Evolutionary conservation across 106 monocot species (phyloP).

Genomic region (Alisma plantagoaquatica): DNA sequence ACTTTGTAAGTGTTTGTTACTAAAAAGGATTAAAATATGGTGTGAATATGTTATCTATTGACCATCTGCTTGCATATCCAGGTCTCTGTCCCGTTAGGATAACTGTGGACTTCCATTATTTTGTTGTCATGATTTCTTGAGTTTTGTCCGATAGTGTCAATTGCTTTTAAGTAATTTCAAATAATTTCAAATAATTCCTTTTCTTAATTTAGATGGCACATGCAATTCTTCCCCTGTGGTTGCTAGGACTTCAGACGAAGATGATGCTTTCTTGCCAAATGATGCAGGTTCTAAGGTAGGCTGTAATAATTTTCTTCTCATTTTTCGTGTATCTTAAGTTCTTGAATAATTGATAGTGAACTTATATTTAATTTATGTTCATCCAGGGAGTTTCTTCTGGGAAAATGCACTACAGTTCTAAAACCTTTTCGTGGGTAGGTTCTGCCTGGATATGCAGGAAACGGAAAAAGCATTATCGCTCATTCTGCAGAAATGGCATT

Average conservation of each 20-base stretch:
- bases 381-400: constrained; percentile 40
- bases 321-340: constrained; percentile 6
- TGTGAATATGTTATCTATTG: too few relatives aligned
- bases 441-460: constrained; percentile 58
- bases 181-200: not conserved
- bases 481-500: constrained; percentile 53
- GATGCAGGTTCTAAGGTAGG: not conserved
- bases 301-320: constrained; percentile 5
- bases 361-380: too few relatives aligned
- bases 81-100: too few relatives aligned
- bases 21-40: too few relatives aligned
- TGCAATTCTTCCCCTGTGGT: not conserved
- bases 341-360: too few relatives aligned
- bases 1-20: too few relatives aligned
- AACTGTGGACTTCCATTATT: too few relatives aligned
- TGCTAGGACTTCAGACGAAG: not conserved
- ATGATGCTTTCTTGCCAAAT: not conserved
- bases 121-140: too few relatives aligned
- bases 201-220: not conserved
- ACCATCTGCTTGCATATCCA: too few relatives aligned
- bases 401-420: constrained; percentile 24
- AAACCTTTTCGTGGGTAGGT: constrained; percentile 79
- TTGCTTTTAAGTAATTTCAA: too few relatives aligned
- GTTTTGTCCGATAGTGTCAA: too few relatives aligned
- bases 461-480: constrained; percentile 60